A percentile compares a stretch with the other conserved stretches of the same genome.
Evolutionary conservation across 306 rosid genomes (phyloP).

Genomic region (Elaeagnus macrophylla): DNA sequence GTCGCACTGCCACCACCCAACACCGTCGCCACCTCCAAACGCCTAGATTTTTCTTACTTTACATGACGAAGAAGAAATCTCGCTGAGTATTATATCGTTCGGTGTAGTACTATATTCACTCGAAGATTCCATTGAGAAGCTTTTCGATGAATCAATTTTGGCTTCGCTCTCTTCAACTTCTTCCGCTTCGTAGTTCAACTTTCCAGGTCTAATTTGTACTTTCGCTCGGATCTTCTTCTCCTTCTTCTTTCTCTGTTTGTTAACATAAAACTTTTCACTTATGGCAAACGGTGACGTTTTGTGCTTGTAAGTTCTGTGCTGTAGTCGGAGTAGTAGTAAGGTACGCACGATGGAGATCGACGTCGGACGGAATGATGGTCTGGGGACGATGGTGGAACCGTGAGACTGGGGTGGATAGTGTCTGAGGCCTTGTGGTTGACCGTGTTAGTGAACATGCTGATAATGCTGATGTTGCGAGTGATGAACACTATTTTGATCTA

Average conservation of each 20-base stretch:
- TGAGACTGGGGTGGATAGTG: conserved; percentile 16
- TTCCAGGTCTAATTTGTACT: conserved; percentile 17
- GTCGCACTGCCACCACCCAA: no score
- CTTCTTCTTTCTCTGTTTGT: conserved; percentile 10
- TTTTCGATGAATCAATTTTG: no score
- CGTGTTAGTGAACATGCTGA: no score
- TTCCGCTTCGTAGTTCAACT: conserved; percentile 11
- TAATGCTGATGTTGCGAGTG: no score
- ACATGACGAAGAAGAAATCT: no score
- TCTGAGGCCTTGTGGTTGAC: conserved; percentile 33
- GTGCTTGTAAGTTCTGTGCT: conserved; percentile 2
- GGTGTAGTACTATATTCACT: no score
- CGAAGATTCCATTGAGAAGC: no score
- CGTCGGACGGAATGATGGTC: conserved; percentile 14
- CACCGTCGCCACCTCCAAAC: no score
- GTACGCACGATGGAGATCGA: conserved; percentile 17
- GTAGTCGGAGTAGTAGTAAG: conserved; percentile 4
- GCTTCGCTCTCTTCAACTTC: no score
- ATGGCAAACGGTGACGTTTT: conserved; percentile 2
- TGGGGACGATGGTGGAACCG: conserved; percentile 40
- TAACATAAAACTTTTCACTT: conserved; percentile 4
- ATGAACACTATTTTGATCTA: no score
- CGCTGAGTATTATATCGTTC: conserved; percentile 3
- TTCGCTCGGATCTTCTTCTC: conserved; percentile 7
- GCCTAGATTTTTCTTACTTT: no score